These are phyloP conservation scores for Kodamaea ohmeri DNA, from an alignment of 1,139 yeast genomes.

Conservation along the genomic window DNA sequence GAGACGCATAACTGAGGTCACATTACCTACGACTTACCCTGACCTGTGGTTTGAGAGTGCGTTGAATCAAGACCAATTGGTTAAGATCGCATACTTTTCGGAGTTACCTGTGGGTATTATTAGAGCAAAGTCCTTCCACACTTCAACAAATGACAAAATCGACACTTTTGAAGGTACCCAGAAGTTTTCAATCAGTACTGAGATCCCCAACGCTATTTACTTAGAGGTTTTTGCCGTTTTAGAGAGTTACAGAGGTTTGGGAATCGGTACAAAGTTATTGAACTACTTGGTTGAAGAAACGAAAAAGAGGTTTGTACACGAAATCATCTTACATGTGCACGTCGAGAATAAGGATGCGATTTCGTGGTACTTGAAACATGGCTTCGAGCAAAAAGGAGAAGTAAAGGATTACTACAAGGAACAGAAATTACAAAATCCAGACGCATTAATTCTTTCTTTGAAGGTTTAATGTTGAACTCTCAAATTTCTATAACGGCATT, in stretches of 20 bases:
- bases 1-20: conserved; percentile 45
- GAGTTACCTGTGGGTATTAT: conserved; percentile 75
- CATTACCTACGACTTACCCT: conserved; percentile 42
- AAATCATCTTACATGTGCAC: conserved; percentile 61
- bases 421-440: conserved; percentile 44
- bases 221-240: conserved; percentile 68
- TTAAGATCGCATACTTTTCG: conserved; percentile 51
- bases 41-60: conserved; percentile 46
- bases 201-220: conserved; percentile 52
- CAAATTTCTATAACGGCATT: background rate
- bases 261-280: conserved; percentile 61
- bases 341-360: conserved; percentile 42
- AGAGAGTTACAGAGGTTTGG: conserved; percentile 54
- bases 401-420: conserved; percentile 51
- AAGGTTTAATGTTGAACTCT: conserved; percentile 7
- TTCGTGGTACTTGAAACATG: conserved; percentile 55
- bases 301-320: conserved; percentile 50
- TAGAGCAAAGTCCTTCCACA: conserved; percentile 46
- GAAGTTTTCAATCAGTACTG: conserved; percentile 24
- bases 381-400: conserved; percentile 44
- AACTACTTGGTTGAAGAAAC: conserved; percentile 55
- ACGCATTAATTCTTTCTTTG: conserved; percentile 38
- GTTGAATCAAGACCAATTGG: conserved; percentile 33
- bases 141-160: conserved; percentile 22
- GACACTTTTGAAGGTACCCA: conserved; percentile 24